These are phyloP conservation scores for Polytrichum formosum DNA, from an alignment of 225 moss, liverwort and hornwort species.

Conservation along the genomic window DNA sequence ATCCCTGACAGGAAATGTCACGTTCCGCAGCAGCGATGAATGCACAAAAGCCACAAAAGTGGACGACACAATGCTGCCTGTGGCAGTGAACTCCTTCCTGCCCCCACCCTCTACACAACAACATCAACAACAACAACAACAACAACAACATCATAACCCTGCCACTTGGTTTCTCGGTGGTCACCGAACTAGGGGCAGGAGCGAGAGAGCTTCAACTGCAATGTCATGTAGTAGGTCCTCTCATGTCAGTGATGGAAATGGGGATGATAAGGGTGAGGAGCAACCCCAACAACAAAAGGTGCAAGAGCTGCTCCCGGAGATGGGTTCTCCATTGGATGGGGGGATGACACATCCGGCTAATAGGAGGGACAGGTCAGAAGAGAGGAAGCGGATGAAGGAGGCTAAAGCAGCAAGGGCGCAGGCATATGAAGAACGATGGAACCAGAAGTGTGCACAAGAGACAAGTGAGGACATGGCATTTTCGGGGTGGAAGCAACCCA, in stretches of 20 bases:
- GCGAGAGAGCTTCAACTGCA: not conserved
- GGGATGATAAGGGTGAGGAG: not conserved
- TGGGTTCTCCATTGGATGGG: not conserved
- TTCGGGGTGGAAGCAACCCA: conserved; percentile 46
- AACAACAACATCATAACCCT: too few relatives aligned
- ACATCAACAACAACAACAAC: not conserved
- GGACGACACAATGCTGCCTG: not conserved
- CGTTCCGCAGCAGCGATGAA: not conserved
- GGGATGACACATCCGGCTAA: not conserved
- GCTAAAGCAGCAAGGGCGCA: conserved; percentile 32
- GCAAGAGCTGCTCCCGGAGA: not conserved
- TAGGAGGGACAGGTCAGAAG: conserved; percentile 24
- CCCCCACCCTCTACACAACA: not conserved
- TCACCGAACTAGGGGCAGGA: not conserved
- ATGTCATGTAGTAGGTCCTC: not conserved
- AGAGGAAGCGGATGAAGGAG: conserved; percentile 26
- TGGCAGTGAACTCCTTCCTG: not conserved
- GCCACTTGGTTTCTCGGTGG: too few relatives aligned
- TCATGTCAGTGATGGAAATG: not conserved
- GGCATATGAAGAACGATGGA: conserved; percentile 52
- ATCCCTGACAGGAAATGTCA: not conserved
- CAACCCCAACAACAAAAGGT: not conserved
- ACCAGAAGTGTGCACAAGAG: conserved; percentile 31
- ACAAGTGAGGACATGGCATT: conserved; percentile 21
- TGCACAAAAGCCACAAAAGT: not conserved